These are phyloP conservation scores for Casuarina cunninghamiana DNA, from an alignment of 306 rosid genomes.

Conservation along the genomic window DNA sequence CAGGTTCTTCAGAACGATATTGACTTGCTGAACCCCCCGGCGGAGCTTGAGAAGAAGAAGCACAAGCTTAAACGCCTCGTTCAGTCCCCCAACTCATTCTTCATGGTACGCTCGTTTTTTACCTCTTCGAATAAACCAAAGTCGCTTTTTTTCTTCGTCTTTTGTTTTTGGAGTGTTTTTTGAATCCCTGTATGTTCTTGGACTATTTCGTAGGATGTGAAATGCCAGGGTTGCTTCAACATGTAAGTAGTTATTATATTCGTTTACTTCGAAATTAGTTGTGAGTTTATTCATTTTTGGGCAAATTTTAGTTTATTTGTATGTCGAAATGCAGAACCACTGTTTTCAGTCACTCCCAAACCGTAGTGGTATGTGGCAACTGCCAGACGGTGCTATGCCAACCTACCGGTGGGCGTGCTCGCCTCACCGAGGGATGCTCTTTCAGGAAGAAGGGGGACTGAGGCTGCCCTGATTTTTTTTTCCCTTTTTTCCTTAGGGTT, in stretches of 20 bases:
- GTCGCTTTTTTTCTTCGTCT: neutral
- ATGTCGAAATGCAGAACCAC: conserved; percentile 40
- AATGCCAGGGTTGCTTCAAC: conserved; percentile 60
- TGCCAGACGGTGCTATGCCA: conserved; percentile 58
- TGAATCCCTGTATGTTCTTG: neutral
- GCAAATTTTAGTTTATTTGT: neutral
- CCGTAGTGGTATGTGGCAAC: conserved; percentile 55
- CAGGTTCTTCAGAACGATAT: conserved; percentile 59
- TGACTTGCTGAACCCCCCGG: conserved; percentile 54
- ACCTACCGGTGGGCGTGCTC: conserved; percentile 51
- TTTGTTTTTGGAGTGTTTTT: neutral
- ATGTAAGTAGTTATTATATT: conserved; percentile 37
- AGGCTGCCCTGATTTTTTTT: conserved; percentile 15
- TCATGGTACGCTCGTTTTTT: conserved; percentile 39
- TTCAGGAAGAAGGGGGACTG: conserved; percentile 55
- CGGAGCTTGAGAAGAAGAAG: conserved; percentile 49
- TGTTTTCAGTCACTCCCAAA: conserved; percentile 56
- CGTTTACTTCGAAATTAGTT: neutral
- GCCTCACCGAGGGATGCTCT: conserved; percentile 59
- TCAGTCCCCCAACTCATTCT: conserved; percentile 54
- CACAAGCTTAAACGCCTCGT: conserved; percentile 59
- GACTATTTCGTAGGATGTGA: conserved; percentile 42
- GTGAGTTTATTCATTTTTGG: neutral
- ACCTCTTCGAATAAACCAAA: neutral
- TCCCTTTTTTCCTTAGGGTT: neutral